A percentile compares a stretch with the other conserved stretches of the same genome.
These are phyloP conservation scores for Quercus mongolica DNA, from an alignment of 306 rosid species.

Conservation along the genomic window DNA sequence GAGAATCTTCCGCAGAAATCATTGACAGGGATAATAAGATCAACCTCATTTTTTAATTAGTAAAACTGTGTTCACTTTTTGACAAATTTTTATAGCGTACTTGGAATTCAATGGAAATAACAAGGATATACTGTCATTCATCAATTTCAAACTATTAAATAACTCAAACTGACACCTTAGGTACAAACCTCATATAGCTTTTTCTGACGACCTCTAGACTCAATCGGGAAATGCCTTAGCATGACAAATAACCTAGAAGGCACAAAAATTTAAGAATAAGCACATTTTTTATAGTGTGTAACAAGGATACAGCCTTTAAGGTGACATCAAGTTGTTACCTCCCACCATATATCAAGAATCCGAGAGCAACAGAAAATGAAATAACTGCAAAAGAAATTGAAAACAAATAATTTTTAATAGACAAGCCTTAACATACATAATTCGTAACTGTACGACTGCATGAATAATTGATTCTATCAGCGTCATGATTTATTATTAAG, in stretches of 20 bases:
- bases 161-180: neutral
- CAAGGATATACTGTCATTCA: neutral
- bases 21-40: neutral
- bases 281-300: neutral
- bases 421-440: neutral
- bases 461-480: neutral
- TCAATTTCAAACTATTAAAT: conserved; percentile 1
- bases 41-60: neutral
- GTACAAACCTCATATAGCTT: conserved; percentile 70
- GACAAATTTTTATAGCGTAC: neutral
- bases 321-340: conserved; percentile 42
- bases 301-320: neutral
- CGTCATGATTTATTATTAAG: neutral
- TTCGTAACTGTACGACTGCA: neutral
- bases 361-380: conserved; percentile 66
- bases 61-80: neutral
- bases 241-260: conserved; percentile 56
- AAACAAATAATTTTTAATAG: conserved; percentile 1
- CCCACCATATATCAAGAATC: conserved; percentile 80
- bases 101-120: neutral
- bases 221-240: conserved; percentile 74
- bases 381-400: conserved; percentile 44
- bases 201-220: conserved; percentile 76
- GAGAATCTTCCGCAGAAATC: neutral
- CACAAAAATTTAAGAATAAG: neutral